Base-by-base conservation (phyloP, 257 asterid genomes). In the Solanum rostratum region DNA sequence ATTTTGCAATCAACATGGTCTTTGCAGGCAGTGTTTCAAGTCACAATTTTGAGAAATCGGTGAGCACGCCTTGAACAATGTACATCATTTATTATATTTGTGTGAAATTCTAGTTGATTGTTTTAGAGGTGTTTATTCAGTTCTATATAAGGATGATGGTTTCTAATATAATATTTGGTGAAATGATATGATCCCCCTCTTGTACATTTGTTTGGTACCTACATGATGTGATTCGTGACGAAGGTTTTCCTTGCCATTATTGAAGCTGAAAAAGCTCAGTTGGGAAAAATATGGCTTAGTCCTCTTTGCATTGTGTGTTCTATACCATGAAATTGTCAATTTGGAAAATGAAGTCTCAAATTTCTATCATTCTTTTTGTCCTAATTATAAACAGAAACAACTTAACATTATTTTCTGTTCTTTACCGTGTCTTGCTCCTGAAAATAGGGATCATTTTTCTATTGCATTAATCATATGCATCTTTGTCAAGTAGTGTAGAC, bases 1-100 rank as follows among this genome's bases (percentile, higher is more conserved):
- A 73, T 55, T 85, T 52, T 60, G 52, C 52, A 63, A 66, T 52
- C 57, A 52, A 37, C 29, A 79, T 66, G 46, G 76, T 85, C 54
- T 87, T 85, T 90, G 92, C 97, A 95, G 99, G 98, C 65, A 94
- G 88, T 43, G 62, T 95, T 84, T 91, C 94, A 2, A 55, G 41
- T 62, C 84, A 88, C 85, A 90, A 89, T 85, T 85, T 94, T 84
- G 97, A 92, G 88, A 73, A 91, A 53, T 85, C 99, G 93, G 99
- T 94, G 86, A 95, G 97, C 86, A 60, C 71, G 16, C 39, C n/a
- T 82, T 19, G 7, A 19, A 22, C 54, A 18, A 18, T 53, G 24
- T 68, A 10, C 43, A 57, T 12, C 13, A 15, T 46, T 57, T 49
- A 11, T 7, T 10, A 19, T 18, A 6, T 46, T 70, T 83, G 22